Conservation (phyloP, 495 filamentous ascomycete genomes). For the Durotheca rogersii region DNA sequence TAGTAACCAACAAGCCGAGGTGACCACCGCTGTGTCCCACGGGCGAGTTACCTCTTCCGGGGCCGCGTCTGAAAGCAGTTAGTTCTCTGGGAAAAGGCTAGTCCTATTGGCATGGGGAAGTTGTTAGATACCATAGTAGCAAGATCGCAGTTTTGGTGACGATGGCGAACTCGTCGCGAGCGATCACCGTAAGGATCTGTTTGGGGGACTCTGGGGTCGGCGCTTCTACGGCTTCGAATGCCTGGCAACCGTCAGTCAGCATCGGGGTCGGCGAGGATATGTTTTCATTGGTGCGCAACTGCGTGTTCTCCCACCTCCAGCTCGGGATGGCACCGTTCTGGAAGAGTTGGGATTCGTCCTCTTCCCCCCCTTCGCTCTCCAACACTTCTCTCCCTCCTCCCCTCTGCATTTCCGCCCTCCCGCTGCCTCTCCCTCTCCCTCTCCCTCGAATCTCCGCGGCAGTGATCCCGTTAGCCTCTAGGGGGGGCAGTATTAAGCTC, state of each 20-base stretch:
- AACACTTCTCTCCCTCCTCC: too few relatives aligned
- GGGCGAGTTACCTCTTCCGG: conserved; percentile 1
- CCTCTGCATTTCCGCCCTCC: conserved; percentile 1
- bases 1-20: background rate
- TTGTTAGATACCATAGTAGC: background rate
- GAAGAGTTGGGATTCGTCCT: too few relatives aligned
- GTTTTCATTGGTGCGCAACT: conserved; percentile 25
- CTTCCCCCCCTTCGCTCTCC: too few relatives aligned
- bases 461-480: conserved; percentile 6
- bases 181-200: background rate
- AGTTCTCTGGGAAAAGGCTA: background rate
- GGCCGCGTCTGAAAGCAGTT: background rate
- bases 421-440: background rate
- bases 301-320: conserved; percentile 7
- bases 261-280: conserved; percentile 12
- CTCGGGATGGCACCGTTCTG: conserved; percentile 17
- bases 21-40: background rate
- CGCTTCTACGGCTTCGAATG: conserved; percentile 26
- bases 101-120: background rate
- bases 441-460: conserved; percentile 1
- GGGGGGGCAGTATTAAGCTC: conserved; percentile 14
- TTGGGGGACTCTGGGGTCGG: conserved; percentile 12
- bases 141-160: background rate
- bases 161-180: too few relatives aligned
- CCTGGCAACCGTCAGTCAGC: conserved; percentile 15